Evolutionary conservation across 352 stramenopile species (phyloP).

Genomic region (Albugo laibachii): DNA sequence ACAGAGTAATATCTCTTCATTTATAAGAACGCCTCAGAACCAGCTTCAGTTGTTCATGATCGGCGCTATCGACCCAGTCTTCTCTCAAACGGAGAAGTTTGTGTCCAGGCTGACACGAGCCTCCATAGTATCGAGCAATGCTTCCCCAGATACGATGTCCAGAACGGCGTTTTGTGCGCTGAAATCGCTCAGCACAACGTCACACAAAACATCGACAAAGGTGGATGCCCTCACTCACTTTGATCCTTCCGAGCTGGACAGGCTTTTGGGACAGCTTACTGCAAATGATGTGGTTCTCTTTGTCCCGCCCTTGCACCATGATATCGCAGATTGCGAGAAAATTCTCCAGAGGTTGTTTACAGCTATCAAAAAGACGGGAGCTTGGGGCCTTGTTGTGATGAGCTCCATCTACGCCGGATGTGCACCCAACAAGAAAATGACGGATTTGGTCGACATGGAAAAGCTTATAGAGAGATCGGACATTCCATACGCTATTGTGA

Average conservation of each 20-base stretch:
- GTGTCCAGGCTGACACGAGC: conserved; percentile 16
- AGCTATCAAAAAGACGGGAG: conserved; percentile 22
- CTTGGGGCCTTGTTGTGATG: conserved; percentile 52
- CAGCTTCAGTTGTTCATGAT: conserved; percentile 68
- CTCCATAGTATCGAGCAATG: not conserved
- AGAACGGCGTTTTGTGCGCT: not conserved
- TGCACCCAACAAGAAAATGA: conserved; percentile 15
- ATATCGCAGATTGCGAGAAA: conserved; percentile 24
- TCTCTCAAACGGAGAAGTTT: conserved; percentile 41
- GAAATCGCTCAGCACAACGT: not conserved
- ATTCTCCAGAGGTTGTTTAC: conserved; percentile 30
- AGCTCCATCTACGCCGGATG: conserved; percentile 35
- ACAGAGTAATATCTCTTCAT: conserved; percentile 14
- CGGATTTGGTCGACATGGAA: conserved; percentile 44
- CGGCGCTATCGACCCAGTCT: conserved; percentile 41
- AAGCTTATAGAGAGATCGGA: conserved; percentile 30
- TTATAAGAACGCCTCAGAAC: conserved; percentile 29
- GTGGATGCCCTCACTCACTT: conserved; percentile 13
- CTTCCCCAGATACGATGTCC: not conserved
- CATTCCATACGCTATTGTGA: conserved; percentile 34
- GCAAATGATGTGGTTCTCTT: conserved; percentile 44
- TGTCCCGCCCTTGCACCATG: conserved; percentile 39
- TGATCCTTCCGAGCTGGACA: conserved; percentile 22
- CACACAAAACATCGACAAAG: not conserved
- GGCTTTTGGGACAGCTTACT: conserved; percentile 38